Evolutionary conservation across 257 asterid genomes (phyloP), one percentile per base, ranked within the genome.

Genomic region (Thymus mandschuricus): DNA sequence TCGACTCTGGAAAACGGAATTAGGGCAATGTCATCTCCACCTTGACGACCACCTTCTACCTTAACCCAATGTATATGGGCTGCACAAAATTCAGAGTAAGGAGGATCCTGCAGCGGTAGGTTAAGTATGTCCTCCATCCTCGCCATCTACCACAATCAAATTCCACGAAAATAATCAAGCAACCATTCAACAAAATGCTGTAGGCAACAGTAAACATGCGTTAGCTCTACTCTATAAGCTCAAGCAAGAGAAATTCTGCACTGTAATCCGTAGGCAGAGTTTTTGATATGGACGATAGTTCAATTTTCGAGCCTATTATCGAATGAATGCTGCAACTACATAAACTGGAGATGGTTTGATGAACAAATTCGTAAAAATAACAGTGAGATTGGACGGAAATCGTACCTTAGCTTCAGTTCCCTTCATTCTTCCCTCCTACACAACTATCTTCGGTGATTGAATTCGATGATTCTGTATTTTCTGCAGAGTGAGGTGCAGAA

Each of bases 11-110:
- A 79, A 63, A 74, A 85, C 6, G 86, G 87, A 51, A 83, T 78
- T 28, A 83, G 57, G 10, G 90, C 87, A n/a, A 83, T 76, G 67
- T 83, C 83, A 72, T 85, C 90, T 55, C 85, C 85, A n/a, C 90
- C 86, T 70, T 76, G 86, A 52, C 83, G 87, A 29, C 90, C 90
- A 48, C 87, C 90, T 63, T 81, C 87, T n/a, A 85, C 84, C 50
- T 71, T 85, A 50, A 81, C 84, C 87, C 87, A 85, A 73, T 83
- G 83, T 50, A 85, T 43, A 41, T 83, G 83, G 64, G 83, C 85
- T 38, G 90, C 84, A 40, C 83, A 76, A 72, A 85, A 74, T 60
- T 82, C 90, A 8, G 73, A 64, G 62, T 71, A 79, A 0, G 86
- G 83, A 75, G 89, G 87, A 71, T 85, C 87, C 60, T 85, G 89